phyloP scores from a whole-genome alignment of 805 yeast genomes.

The Scheffersomyces coipomensis region DNA sequence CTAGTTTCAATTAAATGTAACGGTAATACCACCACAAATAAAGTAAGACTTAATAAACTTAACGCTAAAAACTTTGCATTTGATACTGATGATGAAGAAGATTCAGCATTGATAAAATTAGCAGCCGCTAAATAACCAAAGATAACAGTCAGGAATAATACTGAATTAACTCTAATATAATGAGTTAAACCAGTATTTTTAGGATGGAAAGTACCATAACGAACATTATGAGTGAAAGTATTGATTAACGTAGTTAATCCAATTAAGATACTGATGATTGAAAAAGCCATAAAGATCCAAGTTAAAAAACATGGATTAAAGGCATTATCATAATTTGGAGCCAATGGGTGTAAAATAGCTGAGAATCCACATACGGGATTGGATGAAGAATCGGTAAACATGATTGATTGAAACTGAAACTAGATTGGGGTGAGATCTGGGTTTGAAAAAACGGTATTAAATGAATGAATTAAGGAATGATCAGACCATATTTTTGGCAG shows the following conservation, averaged over 20 bases:
- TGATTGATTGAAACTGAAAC: too few species aligned
- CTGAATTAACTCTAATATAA: constrained; percentile 17
- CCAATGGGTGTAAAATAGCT: constrained; percentile 17
- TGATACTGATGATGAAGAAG: constrained; percentile 19
- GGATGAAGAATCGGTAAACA: too few species aligned
- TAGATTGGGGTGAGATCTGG: too few species aligned
- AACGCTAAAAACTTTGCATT: constrained; percentile 17
- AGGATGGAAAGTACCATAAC: constrained; percentile 16
- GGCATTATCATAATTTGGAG: constrained; percentile 25
- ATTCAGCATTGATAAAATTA: constrained; percentile 20
- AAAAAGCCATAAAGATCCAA: constrained; percentile 9
- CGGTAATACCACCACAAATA: constrained; percentile 17
- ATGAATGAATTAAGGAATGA: too few species aligned
- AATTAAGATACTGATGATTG: constrained; percentile 5
- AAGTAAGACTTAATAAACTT: constrained; percentile 4
- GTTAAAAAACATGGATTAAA: constrained; percentile 34
- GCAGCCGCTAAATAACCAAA: constrained; percentile 11
- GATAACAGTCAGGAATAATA: constrained; percentile 14
- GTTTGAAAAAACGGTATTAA: too few species aligned
- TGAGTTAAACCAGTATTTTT: constrained; percentile 25
- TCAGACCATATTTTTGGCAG: too few species aligned
- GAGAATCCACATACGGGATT: constrained; percentile 11
- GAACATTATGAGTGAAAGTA: background rate
- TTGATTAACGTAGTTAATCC: constrained; percentile 2
- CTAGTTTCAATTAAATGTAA: constrained; percentile 25